These are phyloP conservation scores for Chaetomiaceae sp. DNA, from an alignment of 2,329 filamentous ascomycete species.

Conservation along the genomic window DNA sequence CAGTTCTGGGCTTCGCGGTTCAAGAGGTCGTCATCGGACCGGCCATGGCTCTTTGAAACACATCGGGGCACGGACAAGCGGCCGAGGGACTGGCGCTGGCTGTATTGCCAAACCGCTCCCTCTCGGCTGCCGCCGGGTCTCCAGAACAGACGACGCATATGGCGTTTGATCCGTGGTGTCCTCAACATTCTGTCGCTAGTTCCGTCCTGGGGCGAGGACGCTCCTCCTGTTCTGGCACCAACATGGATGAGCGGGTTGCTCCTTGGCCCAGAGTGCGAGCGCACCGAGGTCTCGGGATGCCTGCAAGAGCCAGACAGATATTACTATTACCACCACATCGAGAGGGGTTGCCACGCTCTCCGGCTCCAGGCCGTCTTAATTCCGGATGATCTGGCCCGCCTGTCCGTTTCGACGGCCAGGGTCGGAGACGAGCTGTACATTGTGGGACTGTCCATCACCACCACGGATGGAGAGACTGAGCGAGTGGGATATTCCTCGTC, in stretches of 20 bases:
- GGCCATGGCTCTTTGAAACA: neutral
- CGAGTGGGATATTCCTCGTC: neutral
- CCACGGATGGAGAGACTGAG: too few species aligned
- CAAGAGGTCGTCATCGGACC: neutral
- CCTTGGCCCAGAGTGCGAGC: too few species aligned
- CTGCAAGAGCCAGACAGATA: too few species aligned
- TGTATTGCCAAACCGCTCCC: neutral
- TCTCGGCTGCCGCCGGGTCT: neutral
- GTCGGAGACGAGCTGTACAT: neutral
- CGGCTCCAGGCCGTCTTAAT: too few species aligned
- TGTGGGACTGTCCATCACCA: neutral
- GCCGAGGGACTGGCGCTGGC: neutral
- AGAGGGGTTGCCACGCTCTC: too few species aligned
- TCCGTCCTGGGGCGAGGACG: neutral
- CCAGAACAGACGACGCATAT: neutral
- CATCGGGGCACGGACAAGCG: fast-evolving
- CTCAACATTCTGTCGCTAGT: neutral
- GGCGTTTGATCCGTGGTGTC: neutral
- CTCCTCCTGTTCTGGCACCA: neutral
- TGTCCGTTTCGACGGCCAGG: too few species aligned
- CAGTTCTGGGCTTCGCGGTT: slow-evolving; percentile 4
- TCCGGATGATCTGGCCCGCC: too few species aligned
- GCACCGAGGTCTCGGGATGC: too few species aligned
- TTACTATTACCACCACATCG: too few species aligned
- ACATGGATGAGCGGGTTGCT: too few species aligned